These are phyloP conservation scores for Geotrichum candidum DNA, from an alignment of 1,139 yeast genomes.

Conservation along the genomic window DNA sequence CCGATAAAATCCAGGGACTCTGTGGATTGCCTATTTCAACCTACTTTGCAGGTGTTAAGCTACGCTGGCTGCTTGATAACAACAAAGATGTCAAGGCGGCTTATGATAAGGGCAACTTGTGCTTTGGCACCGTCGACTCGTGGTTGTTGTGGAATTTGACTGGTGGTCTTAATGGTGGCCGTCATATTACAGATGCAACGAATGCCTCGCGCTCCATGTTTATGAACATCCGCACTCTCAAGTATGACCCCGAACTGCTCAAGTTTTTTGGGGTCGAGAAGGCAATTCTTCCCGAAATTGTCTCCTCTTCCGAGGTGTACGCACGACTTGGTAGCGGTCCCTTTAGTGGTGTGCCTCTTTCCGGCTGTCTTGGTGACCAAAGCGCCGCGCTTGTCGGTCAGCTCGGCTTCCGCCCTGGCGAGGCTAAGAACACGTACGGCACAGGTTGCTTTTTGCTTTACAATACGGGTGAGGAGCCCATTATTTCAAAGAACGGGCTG, in stretches of 20 bases:
- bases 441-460: conserved; percentile 90
- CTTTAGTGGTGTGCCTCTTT: conserved; percentile 57
- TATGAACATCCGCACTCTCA: conserved; percentile 71
- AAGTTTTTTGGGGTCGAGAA: conserved; percentile 70
- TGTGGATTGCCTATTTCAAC: conserved; percentile 89
- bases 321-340: conserved; percentile 44
- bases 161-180: conserved; percentile 43
- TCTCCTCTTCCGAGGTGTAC: conserved; percentile 72
- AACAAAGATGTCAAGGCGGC: conserved; percentile 61
- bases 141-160: conserved; percentile 90
- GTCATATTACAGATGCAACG: conserved; percentile 79
- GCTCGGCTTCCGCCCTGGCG: conserved; percentile 73
- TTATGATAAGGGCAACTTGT: conserved; percentile 69
- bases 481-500: conserved; percentile 69
- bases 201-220: conserved; percentile 90
- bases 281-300: conserved; percentile 71
- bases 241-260: conserved; percentile 72
- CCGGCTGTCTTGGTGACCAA: conserved; percentile 94
- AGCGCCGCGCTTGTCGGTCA: conserved; percentile 92
- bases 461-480: conserved; percentile 64
- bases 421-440: conserved; percentile 95
- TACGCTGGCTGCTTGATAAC: conserved; percentile 85
- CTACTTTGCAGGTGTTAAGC: conserved; percentile 85
- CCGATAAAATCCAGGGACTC: conserved; percentile 54
- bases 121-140: conserved; percentile 93